Conservation (phyloP, 352 stramenopile genomes). For the Elongisporangium undulatum region DNA sequence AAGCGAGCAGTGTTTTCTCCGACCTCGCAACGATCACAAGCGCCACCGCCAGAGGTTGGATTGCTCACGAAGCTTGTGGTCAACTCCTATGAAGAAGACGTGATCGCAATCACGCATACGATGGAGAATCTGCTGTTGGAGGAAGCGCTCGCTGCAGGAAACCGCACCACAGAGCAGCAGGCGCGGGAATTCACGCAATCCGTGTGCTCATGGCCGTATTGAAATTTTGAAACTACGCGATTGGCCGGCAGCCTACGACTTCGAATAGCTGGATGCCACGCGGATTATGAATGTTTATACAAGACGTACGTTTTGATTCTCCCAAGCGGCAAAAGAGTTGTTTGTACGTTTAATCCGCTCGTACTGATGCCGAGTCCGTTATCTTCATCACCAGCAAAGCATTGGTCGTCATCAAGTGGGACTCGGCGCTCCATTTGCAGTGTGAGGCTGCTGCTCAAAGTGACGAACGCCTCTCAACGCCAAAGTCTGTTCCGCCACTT, state of each 20-base stretch:
- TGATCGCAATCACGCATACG: conserved; percentile 16
- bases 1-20: conserved; percentile 16
- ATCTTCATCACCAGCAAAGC: too few relatives aligned
- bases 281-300: neutral
- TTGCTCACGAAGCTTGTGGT: conserved; percentile 39
- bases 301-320: neutral
- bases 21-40: conserved; percentile 4
- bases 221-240: neutral
- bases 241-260: neutral
- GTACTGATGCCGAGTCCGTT: too few relatives aligned
- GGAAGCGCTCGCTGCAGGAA: neutral
- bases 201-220: neutral
- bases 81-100: conserved; percentile 30
- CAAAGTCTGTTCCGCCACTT: too few relatives aligned
- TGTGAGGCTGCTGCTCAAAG: too few relatives aligned
- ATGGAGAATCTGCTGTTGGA: conserved; percentile 13
- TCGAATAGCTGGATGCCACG: neutral
- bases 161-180: neutral
- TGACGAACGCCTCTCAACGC: too few relatives aligned
- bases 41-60: conserved; percentile 22
- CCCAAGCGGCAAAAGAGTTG: too few relatives aligned
- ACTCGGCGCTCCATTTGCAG: too few relatives aligned
- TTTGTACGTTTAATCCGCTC: too few relatives aligned
- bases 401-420: too few relatives aligned
- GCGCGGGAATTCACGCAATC: neutral